Base-by-base conservation (phyloP, 345 rosid genomes). In the Cochlearia excelsa region DNA sequence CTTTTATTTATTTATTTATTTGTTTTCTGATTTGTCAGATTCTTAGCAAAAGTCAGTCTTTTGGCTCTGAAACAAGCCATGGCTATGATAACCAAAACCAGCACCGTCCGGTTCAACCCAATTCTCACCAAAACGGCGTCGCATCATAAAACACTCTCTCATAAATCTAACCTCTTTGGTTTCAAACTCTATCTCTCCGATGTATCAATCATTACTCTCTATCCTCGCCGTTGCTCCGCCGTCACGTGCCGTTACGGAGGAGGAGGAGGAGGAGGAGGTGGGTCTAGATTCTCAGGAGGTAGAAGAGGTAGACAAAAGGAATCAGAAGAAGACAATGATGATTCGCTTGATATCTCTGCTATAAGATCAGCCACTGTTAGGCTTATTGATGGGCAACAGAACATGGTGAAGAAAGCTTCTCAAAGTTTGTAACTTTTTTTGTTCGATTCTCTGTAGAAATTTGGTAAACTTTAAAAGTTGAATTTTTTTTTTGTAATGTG, bases 281-380 rank as follows among this genome's bases (percentile, higher is more conserved):
- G 58, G 4, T 56, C 77, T 23, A 63, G 85, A 2, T 69, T 63
- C 26, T 37, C 76, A 5, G 81, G 85, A 0, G 72, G 75, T 38
- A 66, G 83, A 9, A 63, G 84, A 61, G 74, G 84, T 4, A 76
- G 83, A 46, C 66, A 75, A 67, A 60, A 63, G 9, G 78, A 70
- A 11, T 46, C 77, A 2, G 90, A 84, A 2, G 90, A 79, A 2
- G 86, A 37, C 23, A 16, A 16, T 37, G 40, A 88, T 5, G 71
- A 73, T 51, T 82, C 87, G 40, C 86, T 92, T 51, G 88, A 88
- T 64, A 39, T 84, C 49, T 82, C 87, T 4, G 40, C 75, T 30
- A 76, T 88, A 61, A 82, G 97, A 83, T 86, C 98, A 38, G 67
- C 72, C 59, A 69, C 80, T 33, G 98, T 92, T 40, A 83, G 98